Base-by-base conservation (phyloP, 31 red algal genomes). In the Odonthalia washingtoniensis region DNA sequence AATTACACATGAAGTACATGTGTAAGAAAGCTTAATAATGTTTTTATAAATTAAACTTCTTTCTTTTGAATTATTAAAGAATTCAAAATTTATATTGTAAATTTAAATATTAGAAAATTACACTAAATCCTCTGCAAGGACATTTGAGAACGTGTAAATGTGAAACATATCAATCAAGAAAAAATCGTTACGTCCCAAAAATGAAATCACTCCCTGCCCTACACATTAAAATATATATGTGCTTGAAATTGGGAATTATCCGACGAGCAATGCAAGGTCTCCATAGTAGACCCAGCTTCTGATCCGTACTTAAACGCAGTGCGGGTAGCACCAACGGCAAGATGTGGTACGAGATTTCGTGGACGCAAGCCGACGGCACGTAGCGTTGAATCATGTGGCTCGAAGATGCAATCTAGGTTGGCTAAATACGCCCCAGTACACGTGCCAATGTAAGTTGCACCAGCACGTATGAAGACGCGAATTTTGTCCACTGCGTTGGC, bases 391-490 rank as follows among this genome's bases (percentile, higher is more conserved):
- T 90, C 87, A 31, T 74, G 21, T 33, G 39, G 24, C 49, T 90
- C 87, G 43, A 90, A 90, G 40, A 75, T 49, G 53, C 78, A 82
- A 34, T 17, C 17, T 1, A 33, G 16, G 43, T 49, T 77, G n/a
- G 70, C 87, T n/a, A 77, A 90, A 75, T 90, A 90, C 49, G 87
- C 87, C 32, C 87, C 87, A 0, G 87, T 78, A 66, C 87, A 90
- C 1, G 70, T 74, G 33, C 78, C 87, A 32, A 83, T 18, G 78
- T 77, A 90, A 28, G 68, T 63, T 17, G 65, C 87, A 27, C 87
- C 87, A n/a, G 3, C 26, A 5, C 31, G 1, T 0, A 83, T 14
- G 39, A 35, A 21, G 17, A 12, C 12, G 27, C 82, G 82, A 2
- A 75, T 17, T 17, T 6, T 12, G 17, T 41, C 3, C 3, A 72